Evolutionary conservation across 306 rosid genomes (phyloP).

Genomic region (Phaseolus lunatus): DNA sequence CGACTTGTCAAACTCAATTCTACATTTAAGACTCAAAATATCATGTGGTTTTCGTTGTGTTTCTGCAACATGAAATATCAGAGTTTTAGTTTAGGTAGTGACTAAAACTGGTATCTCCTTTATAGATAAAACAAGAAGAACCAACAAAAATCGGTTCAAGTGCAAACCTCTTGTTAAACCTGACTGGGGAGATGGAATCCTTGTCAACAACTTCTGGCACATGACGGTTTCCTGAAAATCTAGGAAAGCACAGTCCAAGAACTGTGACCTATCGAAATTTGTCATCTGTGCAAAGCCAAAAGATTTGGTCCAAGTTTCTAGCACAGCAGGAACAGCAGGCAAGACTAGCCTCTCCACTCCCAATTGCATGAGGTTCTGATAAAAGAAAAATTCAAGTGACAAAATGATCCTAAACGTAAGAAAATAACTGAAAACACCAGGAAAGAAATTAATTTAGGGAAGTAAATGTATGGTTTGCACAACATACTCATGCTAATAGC

Average conservation of each 20-base stretch:
- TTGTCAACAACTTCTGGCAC: conserved; percentile 79
- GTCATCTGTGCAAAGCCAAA: conserved; percentile 79
- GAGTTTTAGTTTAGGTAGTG: conserved; percentile 7
- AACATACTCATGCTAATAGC: not conserved
- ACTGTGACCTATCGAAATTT: conserved; percentile 61
- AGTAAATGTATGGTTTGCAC: not conserved
- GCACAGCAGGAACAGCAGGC: conserved; percentile 75
- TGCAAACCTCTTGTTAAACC: conserved; percentile 55
- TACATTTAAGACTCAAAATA: conserved; percentile 34
- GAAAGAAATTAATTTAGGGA: not conserved
- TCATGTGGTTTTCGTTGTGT: conserved; percentile 21
- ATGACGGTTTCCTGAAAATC: conserved; percentile 73
- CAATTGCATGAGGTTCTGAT: conserved; percentile 69
- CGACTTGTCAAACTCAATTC: conserved; percentile 44
- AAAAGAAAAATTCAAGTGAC: conserved; percentile 28
- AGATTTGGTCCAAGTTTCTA: conserved; percentile 78
- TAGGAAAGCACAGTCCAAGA: conserved; percentile 72
- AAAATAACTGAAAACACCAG: not conserved
- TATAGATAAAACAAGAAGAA: not conserved
- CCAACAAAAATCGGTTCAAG: conserved; percentile 33
- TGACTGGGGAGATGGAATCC: conserved; percentile 44
- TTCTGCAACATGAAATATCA: conserved; percentile 48
- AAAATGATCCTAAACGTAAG: not conserved
- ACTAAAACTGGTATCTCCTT: not conserved
- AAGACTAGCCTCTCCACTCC: conserved; percentile 86